These are phyloP conservation scores for Delphinella strobiligena DNA, from an alignment of 2,329 filamentous ascomycete species.

Conservation along the genomic window DNA sequence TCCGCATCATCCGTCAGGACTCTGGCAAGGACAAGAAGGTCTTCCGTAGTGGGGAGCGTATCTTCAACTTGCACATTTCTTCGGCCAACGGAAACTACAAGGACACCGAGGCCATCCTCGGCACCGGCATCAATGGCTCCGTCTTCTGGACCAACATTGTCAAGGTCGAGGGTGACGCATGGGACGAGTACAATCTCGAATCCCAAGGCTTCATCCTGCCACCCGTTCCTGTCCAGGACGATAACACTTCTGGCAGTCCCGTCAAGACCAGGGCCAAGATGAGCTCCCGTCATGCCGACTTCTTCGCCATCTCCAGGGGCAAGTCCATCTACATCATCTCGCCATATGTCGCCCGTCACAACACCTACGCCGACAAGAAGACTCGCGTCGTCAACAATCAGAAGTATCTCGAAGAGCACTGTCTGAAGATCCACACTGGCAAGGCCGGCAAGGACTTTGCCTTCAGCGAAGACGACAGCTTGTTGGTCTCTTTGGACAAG, in stretches of 20 bases:
- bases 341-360: slow-evolving; percentile 42
- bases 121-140: slow-evolving; percentile 84
- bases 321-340: slow-evolving; percentile 89
- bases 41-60: slow-evolving; percentile 83
- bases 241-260: slow-evolving; percentile 81
- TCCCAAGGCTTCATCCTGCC: slow-evolving; percentile 81
- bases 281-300: slow-evolving; percentile 79
- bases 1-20: slow-evolving; percentile 88
- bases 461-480: slow-evolving; percentile 91
- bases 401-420: slow-evolving; percentile 73
- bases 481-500: slow-evolving; percentile 93
- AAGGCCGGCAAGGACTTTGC: slow-evolving; percentile 98
- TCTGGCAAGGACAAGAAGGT: slow-evolving; percentile 85
- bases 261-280: slow-evolving; percentile 91
- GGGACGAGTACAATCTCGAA: slow-evolving; percentile 68
- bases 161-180: slow-evolving; percentile 60
- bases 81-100: slow-evolving; percentile 47
- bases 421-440: slow-evolving; percentile 86
- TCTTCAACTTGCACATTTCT: slow-evolving; percentile 86
- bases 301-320: slow-evolving; percentile 88
- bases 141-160: slow-evolving; percentile 90
- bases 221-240: slow-evolving; percentile 72
- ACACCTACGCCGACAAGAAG: slow-evolving; percentile 37
- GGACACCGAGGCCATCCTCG: slow-evolving; percentile 68
- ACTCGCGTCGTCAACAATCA: slow-evolving; percentile 67